Conservation (phyloP, 371 early-diverging fungal genomes). For the Dinochytrium kinnereticum region DNA sequence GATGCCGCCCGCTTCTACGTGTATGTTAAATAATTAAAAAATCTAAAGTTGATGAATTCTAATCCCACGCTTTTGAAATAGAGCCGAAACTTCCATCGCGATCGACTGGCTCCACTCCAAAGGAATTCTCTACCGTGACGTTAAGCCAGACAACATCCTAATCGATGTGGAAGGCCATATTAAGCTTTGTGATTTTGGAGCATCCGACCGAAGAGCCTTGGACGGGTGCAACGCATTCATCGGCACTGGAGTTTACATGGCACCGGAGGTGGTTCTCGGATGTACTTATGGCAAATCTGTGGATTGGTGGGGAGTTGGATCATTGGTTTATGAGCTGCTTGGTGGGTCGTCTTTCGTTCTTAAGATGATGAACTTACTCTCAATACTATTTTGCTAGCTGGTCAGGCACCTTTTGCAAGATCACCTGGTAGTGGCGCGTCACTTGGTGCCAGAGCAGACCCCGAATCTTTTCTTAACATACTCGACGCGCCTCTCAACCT, state of each 20-base stretch:
- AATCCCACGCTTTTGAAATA: background rate
- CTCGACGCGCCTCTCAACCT: constrained; percentile 3
- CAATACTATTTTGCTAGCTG: background rate
- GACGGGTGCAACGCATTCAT: background rate
- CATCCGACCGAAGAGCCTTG: background rate
- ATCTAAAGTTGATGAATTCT: background rate
- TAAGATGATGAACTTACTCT: background rate
- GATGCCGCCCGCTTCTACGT: constrained; percentile 8
- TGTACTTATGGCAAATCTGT: constrained; percentile 3
- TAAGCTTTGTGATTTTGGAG: constrained; percentile 60
- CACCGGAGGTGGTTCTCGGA: constrained; percentile 12
- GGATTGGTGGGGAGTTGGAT: constrained; percentile 19
- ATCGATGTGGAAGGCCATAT: constrained; percentile 52
- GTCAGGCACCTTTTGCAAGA: constrained; percentile 14
- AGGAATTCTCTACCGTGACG: constrained; percentile 51
- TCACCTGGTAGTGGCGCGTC: background rate
- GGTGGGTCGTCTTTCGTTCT: background rate
- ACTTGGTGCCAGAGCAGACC: constrained; percentile 12
- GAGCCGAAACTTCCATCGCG: constrained; percentile 48
- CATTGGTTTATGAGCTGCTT: constrained; percentile 14
- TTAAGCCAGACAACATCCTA: constrained; percentile 52
- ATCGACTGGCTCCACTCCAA: constrained; percentile 53
- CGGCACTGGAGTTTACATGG: constrained; percentile 16
- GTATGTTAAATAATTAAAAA: background rate
- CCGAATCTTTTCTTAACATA: constrained; percentile 1